Evolutionary conservation across 1,284 basidiomycete genomes (phyloP), one percentile per base, ranked within the genome.

Genomic region (Polyporus tsugae): DNA sequence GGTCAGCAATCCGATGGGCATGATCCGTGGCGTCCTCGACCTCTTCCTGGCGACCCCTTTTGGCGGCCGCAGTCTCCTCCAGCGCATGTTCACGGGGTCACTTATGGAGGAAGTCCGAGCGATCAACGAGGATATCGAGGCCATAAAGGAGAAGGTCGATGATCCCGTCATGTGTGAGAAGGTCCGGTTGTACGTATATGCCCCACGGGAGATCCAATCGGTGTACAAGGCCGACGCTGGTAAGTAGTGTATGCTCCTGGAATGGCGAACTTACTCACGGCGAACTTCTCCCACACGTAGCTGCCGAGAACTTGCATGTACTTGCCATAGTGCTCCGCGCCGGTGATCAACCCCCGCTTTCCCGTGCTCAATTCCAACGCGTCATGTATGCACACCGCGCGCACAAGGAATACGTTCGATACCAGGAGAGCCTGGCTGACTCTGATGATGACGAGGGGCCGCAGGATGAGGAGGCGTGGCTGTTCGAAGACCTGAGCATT

Each of bases 41-140:
- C 87, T 99, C 46, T 99, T 99, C 84, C 87, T 99, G n/a, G 98
- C 97, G 1, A 92, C 97, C 76, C 98, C 98, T 0, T 99, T 99
- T 78, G 97, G 97, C 9, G 95, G 96, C 6, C 90, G 90, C 71
- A 97, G 95, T 78, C 85, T 99, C 36, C 83, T 98, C 17, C 97
- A 98, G 79, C 85, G 95, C 66, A 98, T 99, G 96, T 98, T 98
- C 80, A 95, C 95, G 0, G 93, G 93, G 69, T 95, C 94, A 0
- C 81, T 99, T 58, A 88, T 91, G 19, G 97, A 99, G 78, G 97
- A 99, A 78, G 93, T 95, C 46, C 91, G 89, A 68, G 87, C 89
- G 5, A 82, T 99, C 22, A 88, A 92, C 77, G 94, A 94, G 66
- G 95, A 99, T 70, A 95, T 97, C 62, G 89, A 92, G 67, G 87